Conservation (phyloP, 129 eudicot species). For the Arctium lappa region DNA sequence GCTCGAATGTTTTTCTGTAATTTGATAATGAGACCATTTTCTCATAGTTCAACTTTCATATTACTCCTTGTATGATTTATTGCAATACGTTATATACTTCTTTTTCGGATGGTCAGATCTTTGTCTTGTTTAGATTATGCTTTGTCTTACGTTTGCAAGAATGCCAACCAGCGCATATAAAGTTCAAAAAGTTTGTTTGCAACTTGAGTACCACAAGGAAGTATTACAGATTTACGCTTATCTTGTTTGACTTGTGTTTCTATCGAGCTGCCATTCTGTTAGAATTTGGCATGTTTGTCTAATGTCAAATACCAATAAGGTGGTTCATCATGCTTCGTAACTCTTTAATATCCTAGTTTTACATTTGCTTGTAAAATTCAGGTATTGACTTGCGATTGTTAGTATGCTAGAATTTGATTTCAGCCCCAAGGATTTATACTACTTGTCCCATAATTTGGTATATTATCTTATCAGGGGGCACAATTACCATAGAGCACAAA, state of each 20-base stretch:
- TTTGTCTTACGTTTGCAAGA: not conserved
- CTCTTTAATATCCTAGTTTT: not conserved
- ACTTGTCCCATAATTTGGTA: not conserved
- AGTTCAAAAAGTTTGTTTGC: not conserved
- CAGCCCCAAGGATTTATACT: not conserved
- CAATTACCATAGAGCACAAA: not conserved
- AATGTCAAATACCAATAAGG: not conserved
- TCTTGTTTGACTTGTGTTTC: not conserved
- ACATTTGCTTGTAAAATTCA: not conserved
- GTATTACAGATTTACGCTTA: not conserved
- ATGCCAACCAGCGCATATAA: not conserved
- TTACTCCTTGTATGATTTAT: not conserved
- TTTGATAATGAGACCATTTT: not conserved
- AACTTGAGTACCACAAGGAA: not conserved
- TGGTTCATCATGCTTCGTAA: not conserved
- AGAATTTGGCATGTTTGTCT: not conserved
- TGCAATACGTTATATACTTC: not conserved
- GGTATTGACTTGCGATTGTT: not conserved
- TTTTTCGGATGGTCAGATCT: too few relatives aligned
- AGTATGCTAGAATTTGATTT: not conserved
- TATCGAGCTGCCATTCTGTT: not conserved
- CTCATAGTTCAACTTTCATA: too few relatives aligned
- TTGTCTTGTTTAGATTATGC: not conserved
- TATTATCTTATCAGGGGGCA: not conserved
- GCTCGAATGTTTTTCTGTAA: not conserved